phyloP scores from a whole-genome alignment of 2,329 filamentous ascomycete species.

The Coniosporium tulheliwenetii region DNA sequence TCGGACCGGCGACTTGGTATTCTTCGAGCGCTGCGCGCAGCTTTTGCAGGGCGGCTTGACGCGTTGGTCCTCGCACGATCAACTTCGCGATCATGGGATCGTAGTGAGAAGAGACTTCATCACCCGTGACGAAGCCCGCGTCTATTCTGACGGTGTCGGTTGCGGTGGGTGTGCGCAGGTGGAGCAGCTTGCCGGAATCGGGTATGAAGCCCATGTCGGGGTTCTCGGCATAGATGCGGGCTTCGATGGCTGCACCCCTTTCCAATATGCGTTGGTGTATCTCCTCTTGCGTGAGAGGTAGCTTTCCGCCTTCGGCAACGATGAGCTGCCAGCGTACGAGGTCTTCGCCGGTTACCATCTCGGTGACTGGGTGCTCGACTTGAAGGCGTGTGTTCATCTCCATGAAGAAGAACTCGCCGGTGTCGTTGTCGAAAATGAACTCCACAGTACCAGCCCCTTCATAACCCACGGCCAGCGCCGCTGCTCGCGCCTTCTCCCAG shows the following conservation, averaged over 20 bases:
- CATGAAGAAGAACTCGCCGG: conserved; percentile 53
- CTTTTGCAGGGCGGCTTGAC: conserved; percentile 70
- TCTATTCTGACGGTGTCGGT: conserved; percentile 74
- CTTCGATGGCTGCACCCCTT: conserved; percentile 82
- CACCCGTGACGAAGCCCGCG: conserved; percentile 79
- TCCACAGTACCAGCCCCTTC: conserved; percentile 53
- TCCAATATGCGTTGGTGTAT: conserved; percentile 55
- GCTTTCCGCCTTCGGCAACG: conserved; percentile 56
- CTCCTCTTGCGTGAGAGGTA: conserved; percentile 50
- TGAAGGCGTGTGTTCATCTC: conserved; percentile 72
- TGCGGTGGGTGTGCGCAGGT: conserved; percentile 57
- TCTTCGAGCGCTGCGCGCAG: conserved; percentile 65
- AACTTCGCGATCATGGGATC: conserved; percentile 99
- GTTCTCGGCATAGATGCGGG: conserved; percentile 91
- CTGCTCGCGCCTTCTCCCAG: conserved; percentile 48
- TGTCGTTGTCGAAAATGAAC: conserved; percentile 55
- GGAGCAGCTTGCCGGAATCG: conserved; percentile 75
- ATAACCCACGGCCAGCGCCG: conserved; percentile 47
- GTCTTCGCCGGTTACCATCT: conserved; percentile 61
- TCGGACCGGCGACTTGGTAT: conserved; percentile 84
- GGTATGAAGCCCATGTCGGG: conserved; percentile 85
- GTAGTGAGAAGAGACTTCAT: conserved; percentile 86
- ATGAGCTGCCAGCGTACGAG: conserved; percentile 92
- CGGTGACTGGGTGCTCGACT: conserved; percentile 91
- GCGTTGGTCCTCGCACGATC: conserved; percentile 69